Conservation (phyloP, 2,329 filamentous ascomycete species). For the Diaporthe longicolla region DNA sequence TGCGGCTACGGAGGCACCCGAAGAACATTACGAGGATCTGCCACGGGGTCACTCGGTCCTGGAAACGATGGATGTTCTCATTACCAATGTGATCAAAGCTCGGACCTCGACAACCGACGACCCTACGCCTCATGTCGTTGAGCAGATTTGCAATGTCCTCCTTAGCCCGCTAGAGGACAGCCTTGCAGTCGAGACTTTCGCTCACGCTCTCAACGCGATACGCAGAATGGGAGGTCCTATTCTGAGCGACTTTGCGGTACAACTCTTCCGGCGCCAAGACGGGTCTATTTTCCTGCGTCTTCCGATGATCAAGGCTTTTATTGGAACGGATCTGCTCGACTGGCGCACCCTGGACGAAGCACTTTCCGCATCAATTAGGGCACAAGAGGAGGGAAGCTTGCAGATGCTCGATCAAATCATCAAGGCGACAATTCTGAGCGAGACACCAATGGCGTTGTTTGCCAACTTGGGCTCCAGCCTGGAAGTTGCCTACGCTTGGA, state of each 20-base stretch:
- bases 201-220: conserved; percentile 73
- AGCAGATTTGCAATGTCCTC: conserved; percentile 70
- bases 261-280: conserved; percentile 70
- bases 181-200: conserved; percentile 72
- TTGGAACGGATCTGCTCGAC: conserved; percentile 73
- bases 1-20: conserved; percentile 65
- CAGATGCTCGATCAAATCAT: conserved; percentile 86
- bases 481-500: conserved; percentile 85
- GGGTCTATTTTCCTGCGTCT: conserved; percentile 70
- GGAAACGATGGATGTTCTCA: conserved; percentile 74
- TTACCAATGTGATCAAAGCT: conserved; percentile 74
- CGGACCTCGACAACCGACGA: conserved; percentile 71
- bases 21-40: conserved; percentile 73
- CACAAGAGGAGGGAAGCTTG: conserved; percentile 79
- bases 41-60: conserved; percentile 71
- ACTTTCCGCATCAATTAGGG: conserved; percentile 79
- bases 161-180: conserved; percentile 69
- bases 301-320: conserved; percentile 69
- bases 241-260: conserved; percentile 68
- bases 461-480: conserved; percentile 89
- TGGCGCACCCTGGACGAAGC: conserved; percentile 78
- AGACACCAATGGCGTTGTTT: conserved; percentile 82
- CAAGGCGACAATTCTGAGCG: conserved; percentile 83
- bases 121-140: conserved; percentile 70
- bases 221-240: conserved; percentile 71